A percentile compares a stretch with the other conserved stretches of the same genome.
These are phyloP conservation scores for Cutaneotrichosporon spelunceum DNA, from an alignment of 1,284 basidiomycete species.

Conservation along the genomic window DNA sequence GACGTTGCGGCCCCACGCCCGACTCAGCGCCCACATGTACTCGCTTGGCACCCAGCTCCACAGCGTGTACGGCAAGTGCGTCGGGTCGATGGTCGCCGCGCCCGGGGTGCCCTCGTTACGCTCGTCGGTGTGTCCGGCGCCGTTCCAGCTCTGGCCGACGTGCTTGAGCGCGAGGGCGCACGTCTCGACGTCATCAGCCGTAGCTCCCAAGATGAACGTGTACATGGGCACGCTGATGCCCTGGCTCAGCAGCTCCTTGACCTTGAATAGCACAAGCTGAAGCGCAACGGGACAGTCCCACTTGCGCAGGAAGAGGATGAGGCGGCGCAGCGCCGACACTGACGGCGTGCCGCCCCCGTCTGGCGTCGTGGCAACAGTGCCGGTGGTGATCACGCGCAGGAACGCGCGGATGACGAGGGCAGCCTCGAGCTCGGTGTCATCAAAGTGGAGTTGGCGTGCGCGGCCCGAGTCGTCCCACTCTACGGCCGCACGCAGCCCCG, in stretches of 20 bases:
- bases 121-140: conserved; percentile 7
- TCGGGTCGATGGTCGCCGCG: conserved; percentile 14
- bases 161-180: conserved; percentile 16
- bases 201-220: conserved; percentile 17
- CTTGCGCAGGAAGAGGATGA: conserved; percentile 19
- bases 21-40: conserved; percentile 22
- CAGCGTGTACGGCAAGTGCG: conserved; percentile 19
- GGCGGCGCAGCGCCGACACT: conserved; percentile 8
- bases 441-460: conserved; percentile 8
- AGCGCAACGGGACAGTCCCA: conserved; percentile 18
- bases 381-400: conserved; percentile 16
- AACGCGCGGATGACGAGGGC: conserved; percentile 16
- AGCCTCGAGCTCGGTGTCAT: conserved; percentile 16
- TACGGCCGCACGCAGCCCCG: conserved; percentile 10
- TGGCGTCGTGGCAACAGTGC: conserved; percentile 11
- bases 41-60: conserved; percentile 22
- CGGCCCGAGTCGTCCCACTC: conserved; percentile 7
- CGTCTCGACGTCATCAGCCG: conserved; percentile 17
- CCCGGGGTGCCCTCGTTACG: conserved; percentile 19
- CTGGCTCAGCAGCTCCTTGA: conserved; percentile 10
- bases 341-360: conserved; percentile 10
- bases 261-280: conserved; percentile 11
- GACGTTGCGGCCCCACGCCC: conserved; percentile 11
- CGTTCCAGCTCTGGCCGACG: conserved; percentile 12
- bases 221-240: conserved; percentile 13